These are phyloP conservation scores for Euclidium syriacum DNA, from an alignment of 345 rosid species.

Conservation along the genomic window DNA sequence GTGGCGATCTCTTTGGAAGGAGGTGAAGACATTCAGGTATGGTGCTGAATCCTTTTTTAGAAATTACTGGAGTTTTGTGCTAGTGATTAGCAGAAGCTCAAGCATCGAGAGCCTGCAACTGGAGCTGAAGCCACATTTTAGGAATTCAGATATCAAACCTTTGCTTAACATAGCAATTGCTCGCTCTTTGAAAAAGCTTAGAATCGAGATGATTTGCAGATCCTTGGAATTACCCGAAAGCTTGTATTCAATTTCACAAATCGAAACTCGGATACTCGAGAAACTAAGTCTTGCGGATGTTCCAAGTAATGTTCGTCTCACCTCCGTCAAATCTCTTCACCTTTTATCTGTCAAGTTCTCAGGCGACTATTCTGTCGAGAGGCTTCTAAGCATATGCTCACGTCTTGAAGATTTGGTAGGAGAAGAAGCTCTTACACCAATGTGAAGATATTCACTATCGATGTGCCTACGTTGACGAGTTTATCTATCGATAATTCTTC, in stretches of 20 bases:
- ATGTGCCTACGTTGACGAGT: neutral
- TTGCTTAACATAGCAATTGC: neutral
- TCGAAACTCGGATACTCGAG: neutral
- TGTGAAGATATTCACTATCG: neutral
- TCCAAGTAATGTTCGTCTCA: neutral
- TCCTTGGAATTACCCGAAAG: neutral
- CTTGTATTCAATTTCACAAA: neutral
- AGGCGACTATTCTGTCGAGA: neutral
- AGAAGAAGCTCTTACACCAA: neutral
- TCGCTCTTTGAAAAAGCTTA: conserved; percentile 9
- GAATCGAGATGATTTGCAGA: neutral
- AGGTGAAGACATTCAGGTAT: neutral
- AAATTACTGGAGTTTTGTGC: neutral
- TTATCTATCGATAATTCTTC: neutral
- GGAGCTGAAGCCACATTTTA: neutral
- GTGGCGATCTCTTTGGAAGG: neutral
- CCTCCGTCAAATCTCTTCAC: neutral
- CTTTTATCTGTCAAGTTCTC: conserved; percentile 11
- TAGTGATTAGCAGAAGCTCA: neutral
- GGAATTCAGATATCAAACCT: neutral
- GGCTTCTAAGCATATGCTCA: conserved; percentile 1
- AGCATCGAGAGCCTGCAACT: neutral
- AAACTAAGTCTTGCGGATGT: neutral
- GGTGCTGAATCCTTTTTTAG: neutral
- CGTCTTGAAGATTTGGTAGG: neutral